phyloP scores from a whole-genome alignment of 2,329 filamentous ascomycete genomes.

The Cephalotrichum gorgonifer region DNA sequence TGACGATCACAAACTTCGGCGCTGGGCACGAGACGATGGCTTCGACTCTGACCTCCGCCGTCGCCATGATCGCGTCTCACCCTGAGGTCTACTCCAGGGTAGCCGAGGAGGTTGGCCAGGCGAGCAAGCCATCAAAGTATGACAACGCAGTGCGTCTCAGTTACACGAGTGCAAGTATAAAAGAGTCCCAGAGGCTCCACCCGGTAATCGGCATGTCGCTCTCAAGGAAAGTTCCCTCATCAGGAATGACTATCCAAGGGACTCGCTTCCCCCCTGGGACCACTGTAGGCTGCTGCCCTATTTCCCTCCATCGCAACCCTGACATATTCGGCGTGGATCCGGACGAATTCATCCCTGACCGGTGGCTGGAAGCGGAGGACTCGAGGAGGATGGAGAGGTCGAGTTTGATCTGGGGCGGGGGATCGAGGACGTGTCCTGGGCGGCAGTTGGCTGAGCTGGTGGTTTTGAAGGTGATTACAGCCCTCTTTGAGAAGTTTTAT shows the following conservation, averaged over 20 bases:
- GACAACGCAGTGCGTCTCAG: slow-evolving; percentile 14
- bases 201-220: slow-evolving; percentile 43
- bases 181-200: slow-evolving; percentile 38
- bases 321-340: slow-evolving; percentile 38
- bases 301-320: slow-evolving; percentile 36
- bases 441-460: slow-evolving; percentile 39
- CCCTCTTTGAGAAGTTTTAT: slow-evolving; percentile 32
- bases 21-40: slow-evolving; percentile 45
- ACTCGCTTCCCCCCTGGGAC: slow-evolving; percentile 30
- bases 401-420: slow-evolving; percentile 42
- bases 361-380: slow-evolving; percentile 31
- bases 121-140: neutral
- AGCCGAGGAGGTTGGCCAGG: slow-evolving; percentile 12
- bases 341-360: slow-evolving; percentile 29
- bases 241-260: slow-evolving; percentile 26
- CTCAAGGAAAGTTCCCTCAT: slow-evolving; percentile 30
- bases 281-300: slow-evolving; percentile 39
- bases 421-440: slow-evolving; percentile 39
- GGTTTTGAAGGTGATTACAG: slow-evolving; percentile 30
- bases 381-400: slow-evolving; percentile 31
- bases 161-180: slow-evolving; percentile 34
- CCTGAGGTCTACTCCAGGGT: slow-evolving; percentile 19
- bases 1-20: slow-evolving; percentile 45
- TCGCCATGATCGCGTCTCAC: slow-evolving; percentile 35
- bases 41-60: slow-evolving; percentile 36